Conservation (phyloP, 495 filamentous ascomycete species). For the Beverwykella pulmonaria region DNA sequence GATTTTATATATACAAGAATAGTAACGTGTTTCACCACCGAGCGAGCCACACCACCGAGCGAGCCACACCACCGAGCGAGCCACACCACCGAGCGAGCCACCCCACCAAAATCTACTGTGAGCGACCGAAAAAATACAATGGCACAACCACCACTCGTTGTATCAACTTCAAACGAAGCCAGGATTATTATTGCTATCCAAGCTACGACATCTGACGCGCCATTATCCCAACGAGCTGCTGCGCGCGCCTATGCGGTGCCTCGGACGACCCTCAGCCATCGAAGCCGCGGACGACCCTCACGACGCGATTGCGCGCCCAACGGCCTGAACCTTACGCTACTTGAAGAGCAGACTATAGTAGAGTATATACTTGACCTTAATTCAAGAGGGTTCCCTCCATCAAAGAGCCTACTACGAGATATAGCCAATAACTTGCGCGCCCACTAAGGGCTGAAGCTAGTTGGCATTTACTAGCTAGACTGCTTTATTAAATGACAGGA, state of each 20-base stretch:
- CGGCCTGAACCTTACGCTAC: conserved; percentile 39
- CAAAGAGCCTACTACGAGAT: too few species aligned
- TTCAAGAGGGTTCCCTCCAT: conserved; percentile 38
- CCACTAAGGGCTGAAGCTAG: too few species aligned
- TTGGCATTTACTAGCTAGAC: too few species aligned
- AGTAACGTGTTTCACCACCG: too few species aligned
- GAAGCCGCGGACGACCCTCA: conserved; percentile 2
- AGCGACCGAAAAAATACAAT: conserved; percentile 2
- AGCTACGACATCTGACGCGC: conserved; percentile 13
- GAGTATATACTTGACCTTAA: conserved; percentile 47
- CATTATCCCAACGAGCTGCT: conserved; percentile 10
- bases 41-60: too few species aligned
- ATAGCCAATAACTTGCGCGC: too few species aligned
- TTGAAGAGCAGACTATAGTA: conserved; percentile 45
- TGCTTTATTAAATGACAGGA: conserved; percentile 44
- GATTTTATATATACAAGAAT: too few species aligned
- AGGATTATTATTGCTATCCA: conserved; percentile 28
- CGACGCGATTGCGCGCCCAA: conserved; percentile 31
- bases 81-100: too few species aligned
- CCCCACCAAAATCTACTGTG: too few species aligned
- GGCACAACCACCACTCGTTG: conserved; percentile 2
- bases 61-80: too few species aligned
- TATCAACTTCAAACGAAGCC: conserved; percentile 13
- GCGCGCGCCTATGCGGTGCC: conserved; percentile 19
- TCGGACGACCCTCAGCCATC: conserved; percentile 13